phyloP scores from a whole-genome alignment of 192 early-diverging fungal genomes.

The Coemansia sp. region DNA sequence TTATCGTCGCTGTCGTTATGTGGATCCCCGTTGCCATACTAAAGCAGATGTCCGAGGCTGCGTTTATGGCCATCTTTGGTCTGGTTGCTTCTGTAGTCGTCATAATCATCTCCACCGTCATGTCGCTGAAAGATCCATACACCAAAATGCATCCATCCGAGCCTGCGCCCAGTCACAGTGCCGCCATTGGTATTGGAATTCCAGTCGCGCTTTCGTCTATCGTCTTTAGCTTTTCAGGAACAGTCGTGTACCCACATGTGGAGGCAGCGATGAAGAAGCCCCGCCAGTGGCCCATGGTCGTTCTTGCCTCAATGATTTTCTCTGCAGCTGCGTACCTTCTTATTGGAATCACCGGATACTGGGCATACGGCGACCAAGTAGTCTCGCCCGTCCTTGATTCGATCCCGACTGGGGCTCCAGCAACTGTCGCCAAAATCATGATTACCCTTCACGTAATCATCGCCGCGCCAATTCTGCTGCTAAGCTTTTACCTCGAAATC shows the following conservation, averaged over 20 bases:
- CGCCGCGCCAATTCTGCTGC: conserved; percentile 74
- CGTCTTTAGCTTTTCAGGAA: conserved; percentile 72
- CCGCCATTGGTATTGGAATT: conserved; percentile 49
- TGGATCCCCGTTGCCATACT: conserved; percentile 68
- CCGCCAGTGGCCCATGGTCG: conserved; percentile 64
- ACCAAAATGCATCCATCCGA: conserved; percentile 37
- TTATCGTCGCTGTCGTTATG: conserved; percentile 61
- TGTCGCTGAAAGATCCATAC: conserved; percentile 50
- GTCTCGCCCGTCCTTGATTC: conserved; percentile 69
- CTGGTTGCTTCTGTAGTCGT: conserved; percentile 69
- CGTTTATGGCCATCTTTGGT: conserved; percentile 68
- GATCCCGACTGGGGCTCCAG: conserved; percentile 60
- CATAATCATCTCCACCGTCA: conserved; percentile 62
- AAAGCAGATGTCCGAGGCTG: conserved; percentile 81
- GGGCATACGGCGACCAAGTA: conserved; percentile 67
- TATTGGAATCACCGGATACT: conserved; percentile 70
- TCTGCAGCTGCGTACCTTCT: conserved; percentile 68
- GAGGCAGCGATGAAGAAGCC: conserved; percentile 75
- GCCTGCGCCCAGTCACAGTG: conserved; percentile 21
- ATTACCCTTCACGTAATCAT: conserved; percentile 79
- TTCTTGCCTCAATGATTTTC: conserved; percentile 58
- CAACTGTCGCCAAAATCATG: conserved; percentile 66
- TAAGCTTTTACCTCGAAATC: conserved; percentile 67
- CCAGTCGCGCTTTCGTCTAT: conserved; percentile 72
- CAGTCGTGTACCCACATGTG: conserved; percentile 79